These are phyloP conservation scores for Phytopythium chamaehyphon DNA, from an alignment of 352 stramenopile species.

Conservation along the genomic window DNA sequence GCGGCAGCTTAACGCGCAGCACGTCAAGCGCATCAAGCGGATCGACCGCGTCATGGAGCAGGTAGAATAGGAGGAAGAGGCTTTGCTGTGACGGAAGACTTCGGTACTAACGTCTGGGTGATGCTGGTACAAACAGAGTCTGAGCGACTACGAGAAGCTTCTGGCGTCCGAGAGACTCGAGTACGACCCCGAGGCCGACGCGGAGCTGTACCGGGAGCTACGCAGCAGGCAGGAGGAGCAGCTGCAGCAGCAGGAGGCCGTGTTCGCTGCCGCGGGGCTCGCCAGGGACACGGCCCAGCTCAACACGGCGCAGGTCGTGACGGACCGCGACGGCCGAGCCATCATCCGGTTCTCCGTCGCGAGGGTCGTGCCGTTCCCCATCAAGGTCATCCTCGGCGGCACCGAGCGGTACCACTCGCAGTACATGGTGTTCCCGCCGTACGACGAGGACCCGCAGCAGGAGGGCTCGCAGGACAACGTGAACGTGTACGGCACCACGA, in stretches of 20 bases:
- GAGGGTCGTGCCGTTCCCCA: conserved; percentile 17
- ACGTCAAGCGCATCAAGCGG: conserved; percentile 4
- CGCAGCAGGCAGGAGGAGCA: conserved; percentile 14
- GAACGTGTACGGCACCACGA: neutral
- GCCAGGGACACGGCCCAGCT: conserved; percentile 14
- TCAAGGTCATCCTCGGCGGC: conserved; percentile 15
- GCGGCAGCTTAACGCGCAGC: neutral
- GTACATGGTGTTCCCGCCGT: neutral
- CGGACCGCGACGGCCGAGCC: conserved; percentile 12
- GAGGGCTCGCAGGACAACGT: neutral
- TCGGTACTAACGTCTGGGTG: neutral
- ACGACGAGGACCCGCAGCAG: neutral
- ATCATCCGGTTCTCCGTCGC: conserved; percentile 27
- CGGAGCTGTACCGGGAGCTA: conserved; percentile 15
- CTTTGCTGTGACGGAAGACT: neutral
- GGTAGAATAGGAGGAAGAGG: neutral
- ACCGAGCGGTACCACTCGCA: conserved; percentile 15
- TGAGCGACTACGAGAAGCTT: conserved; percentile 5
- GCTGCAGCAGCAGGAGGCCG: conserved; percentile 16
- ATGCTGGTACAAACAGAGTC: neutral
- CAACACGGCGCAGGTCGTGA: conserved; percentile 21
- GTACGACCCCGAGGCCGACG: conserved; percentile 23
- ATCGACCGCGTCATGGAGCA: conserved; percentile 1
- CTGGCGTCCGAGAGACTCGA: conserved; percentile 8
- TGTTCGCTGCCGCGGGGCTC: conserved; percentile 25